phyloP scores from a whole-genome alignment of 768 basidiomycete species.

The Boletus reticuloceps region DNA sequence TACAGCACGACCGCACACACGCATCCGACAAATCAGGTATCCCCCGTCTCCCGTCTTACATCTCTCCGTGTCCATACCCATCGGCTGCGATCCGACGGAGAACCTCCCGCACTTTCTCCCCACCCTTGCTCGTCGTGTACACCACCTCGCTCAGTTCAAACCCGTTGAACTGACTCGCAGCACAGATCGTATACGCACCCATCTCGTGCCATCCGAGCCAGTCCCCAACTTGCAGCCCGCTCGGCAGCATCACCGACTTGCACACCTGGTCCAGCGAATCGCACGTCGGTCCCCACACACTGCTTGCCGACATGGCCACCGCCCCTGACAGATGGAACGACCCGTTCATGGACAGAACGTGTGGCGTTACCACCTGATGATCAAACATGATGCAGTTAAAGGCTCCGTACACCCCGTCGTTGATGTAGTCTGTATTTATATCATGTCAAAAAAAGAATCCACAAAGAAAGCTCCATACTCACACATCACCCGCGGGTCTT shows the following conservation, averaged over 20 bases:
- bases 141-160: constrained; percentile 78
- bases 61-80: constrained; percentile 35
- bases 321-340: constrained; percentile 47
- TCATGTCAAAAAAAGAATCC: not conserved
- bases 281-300: constrained; percentile 98
- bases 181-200: constrained; percentile 99
- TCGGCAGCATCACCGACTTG: constrained; percentile 58
- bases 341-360: constrained; percentile 66
- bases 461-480: constrained; percentile 38
- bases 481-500: constrained; percentile 82
- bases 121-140: constrained; percentile 68
- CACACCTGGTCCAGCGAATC: constrained; percentile 95
- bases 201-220: constrained; percentile 98
- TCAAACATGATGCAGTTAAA: constrained; percentile 98
- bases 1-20: constrained; percentile 10
- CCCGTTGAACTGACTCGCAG: constrained; percentile 94
- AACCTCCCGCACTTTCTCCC: constrained; percentile 49
- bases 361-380: constrained; percentile 88
- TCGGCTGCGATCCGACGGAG: constrained; percentile 49
- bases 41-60: not conserved
- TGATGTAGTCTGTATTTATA: constrained; percentile 82
- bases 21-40: not conserved
- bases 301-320: constrained; percentile 51
- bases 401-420: constrained; percentile 97
- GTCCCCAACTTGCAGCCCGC: constrained; percentile 81